A percentile compares a stretch with the other conserved stretches of the same genome.
These are phyloP conservation scores for Rhizopogon rudus DNA, from an alignment of 768 basidiomycete genomes.

Conservation along the genomic window DNA sequence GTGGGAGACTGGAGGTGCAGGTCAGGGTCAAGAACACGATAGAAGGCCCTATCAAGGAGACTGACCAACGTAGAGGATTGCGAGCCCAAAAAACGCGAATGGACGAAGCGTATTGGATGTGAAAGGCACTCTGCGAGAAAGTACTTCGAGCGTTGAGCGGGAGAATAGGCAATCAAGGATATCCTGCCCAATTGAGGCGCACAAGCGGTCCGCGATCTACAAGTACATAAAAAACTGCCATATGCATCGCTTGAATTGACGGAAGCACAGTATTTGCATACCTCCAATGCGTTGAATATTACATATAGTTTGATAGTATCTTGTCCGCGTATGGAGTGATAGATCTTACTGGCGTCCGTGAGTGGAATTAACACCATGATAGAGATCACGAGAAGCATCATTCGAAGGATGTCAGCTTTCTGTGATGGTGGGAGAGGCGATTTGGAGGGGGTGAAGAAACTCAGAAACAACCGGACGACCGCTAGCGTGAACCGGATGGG, in stretches of 20 bases:
- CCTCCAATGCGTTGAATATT: conserved; percentile 97
- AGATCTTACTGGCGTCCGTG: conserved; percentile 96
- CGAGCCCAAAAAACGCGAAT: conserved; percentile 77
- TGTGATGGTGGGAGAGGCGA: conserved; percentile 76
- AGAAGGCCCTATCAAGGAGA: neutral
- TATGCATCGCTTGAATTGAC: neutral
- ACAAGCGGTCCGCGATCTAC: conserved; percentile 91
- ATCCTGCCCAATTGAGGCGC: conserved; percentile 96
- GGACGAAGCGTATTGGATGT: conserved; percentile 71
- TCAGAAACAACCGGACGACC: conserved; percentile 46
- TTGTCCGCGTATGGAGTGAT: conserved; percentile 95
- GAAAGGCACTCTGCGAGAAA: conserved; percentile 58
- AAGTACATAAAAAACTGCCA: neutral
- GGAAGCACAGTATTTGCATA: conserved; percentile 32
- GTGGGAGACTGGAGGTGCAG: conserved; percentile 60
- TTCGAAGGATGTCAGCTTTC: conserved; percentile 88
- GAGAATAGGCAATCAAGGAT: conserved; percentile 96
- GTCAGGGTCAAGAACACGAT: neutral
- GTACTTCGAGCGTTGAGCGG: conserved; percentile 75
- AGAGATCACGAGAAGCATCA: conserved; percentile 68
- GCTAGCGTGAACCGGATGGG: conserved; percentile 83
- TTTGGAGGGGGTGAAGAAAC: conserved; percentile 43
- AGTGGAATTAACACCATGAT: conserved; percentile 71
- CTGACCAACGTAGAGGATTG: conserved; percentile 78
- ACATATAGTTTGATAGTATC: conserved; percentile 99